Base-by-base conservation (phyloP, 78 protist species). In the Diacronema lutheri region DNA sequence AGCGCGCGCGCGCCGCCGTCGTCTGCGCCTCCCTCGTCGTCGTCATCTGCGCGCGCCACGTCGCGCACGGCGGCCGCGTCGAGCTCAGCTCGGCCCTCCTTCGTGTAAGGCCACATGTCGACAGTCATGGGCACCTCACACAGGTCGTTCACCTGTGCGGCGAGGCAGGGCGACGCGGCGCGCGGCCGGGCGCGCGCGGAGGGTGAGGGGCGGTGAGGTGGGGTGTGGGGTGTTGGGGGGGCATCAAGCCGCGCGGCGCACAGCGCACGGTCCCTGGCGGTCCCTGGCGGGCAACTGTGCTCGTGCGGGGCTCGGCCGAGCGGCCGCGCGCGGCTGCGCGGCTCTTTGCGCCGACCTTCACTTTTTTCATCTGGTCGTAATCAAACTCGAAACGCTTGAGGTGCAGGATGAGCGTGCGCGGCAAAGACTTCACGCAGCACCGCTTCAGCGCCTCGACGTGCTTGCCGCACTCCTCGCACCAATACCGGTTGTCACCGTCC, bases 401-500 rank as follows among this genome's bases (percentile, higher is more conserved):
- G 65, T 95, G 94, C 31, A 92, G 38, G n/a, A 90, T 86, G 37
- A 92, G 84, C 33, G 69, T 77, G 44, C 44, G 23, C 41, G 94
- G 94, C 38, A 92, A 85, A 77, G 6, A 0, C 58, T 35, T 4
- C 29, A 92, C 10, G 74, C 86, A 74, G 14, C 31, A 6, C 1
- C 92, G 71, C 86, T 89, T 89, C 13, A 74, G 33, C 1, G 89
- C 84, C 41, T 88, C 87, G 11, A 95, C 96, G 77, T 94, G 81
- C 60, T 61, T 46, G 44, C 72, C 58, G 40, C 92, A 89, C 56
- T 61, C 41, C 26, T 79, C 89, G 89, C 98, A 96, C 40, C 61
- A 38, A 86, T 93, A 97, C 76, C 90, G 80, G 87, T 97, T 96
- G 76, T 94, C 96, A 29, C 97, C 97, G 46, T 93, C 95, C 5